These are phyloP conservation scores for Trypanosoma rangeli DNA, from an alignment of 208 protist genomes.

Conservation along the genomic window DNA sequence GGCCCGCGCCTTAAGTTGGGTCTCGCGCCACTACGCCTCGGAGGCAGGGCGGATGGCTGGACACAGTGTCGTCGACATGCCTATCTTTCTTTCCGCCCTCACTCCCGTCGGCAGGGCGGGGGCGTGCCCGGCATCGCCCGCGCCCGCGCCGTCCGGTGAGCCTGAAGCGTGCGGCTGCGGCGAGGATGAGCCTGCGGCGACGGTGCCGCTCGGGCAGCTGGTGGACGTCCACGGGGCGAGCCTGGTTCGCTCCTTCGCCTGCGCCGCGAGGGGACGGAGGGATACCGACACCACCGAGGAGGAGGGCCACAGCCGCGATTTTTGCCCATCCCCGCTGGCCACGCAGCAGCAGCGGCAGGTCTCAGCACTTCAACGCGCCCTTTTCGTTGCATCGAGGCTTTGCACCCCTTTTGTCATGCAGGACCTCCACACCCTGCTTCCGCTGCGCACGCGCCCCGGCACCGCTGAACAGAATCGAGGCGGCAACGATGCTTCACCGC, in stretches of 20 bases:
- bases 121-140: too few relatives aligned
- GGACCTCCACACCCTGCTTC: slow-evolving; percentile 61
- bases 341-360: too few relatives aligned
- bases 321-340: background rate
- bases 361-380: slow-evolving; percentile 29
- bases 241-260: background rate
- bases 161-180: background rate
- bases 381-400: slow-evolving; percentile 69
- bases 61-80: background rate
- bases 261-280: background rate
- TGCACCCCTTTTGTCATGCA: slow-evolving; percentile 68
- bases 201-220: slow-evolving; percentile 12
- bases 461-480: background rate
- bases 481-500: background rate
- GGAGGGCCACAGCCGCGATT: background rate
- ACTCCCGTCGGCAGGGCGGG: background rate
- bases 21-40: slow-evolving; percentile 5
- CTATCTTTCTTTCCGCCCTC: slow-evolving; percentile 3
- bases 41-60: background rate
- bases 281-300: background rate
- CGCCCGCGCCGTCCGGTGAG: background rate
- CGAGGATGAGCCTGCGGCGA: background rate
- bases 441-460: background rate
- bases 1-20: slow-evolving; percentile 9
- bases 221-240: slow-evolving; percentile 8